Evolutionary conservation across 768 basidiomycete species (phyloP), one percentile per base, ranked within the genome.

Genomic region (Russula emetica): DNA sequence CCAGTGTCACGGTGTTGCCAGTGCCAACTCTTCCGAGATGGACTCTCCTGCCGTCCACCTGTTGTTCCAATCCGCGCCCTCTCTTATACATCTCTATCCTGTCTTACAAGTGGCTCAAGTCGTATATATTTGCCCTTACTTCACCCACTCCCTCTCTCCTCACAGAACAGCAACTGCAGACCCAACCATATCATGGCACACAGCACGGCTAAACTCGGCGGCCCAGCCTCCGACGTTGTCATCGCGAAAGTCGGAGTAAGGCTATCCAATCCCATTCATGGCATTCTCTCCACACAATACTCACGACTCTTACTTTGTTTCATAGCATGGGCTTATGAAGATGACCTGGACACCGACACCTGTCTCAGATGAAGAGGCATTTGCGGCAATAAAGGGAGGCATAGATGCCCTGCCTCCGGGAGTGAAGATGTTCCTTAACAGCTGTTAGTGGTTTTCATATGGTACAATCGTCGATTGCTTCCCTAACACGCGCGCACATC

Each of bases 321-420:
- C 42, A 74, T 76, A 79, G 82, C 69, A 68, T 14, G 84, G 85
- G 1, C 74, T 85, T 55, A 83, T 85, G 83, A 74, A 78, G 70
- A 81, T 85, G 78, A 86, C 83, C 34, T 82, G 78, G 84, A 79
- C 70, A 20, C 74, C 79, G 14, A 72, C 69, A 22, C 76, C 78
- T 9, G 73, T 79, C 38, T 73, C 82, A 1, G 85, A 88, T 60
- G 84, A 84, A 61, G 77, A 83, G 44, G 81, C 81, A 14, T 87
- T 89, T 66, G 82, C 80, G 30, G 76, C 83, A 3, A 85, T 89
- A 75, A 83, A 82, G 70, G 79, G 78, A 9, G 79, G 78, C 7
- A 69, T 82, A 60, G 75, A 79, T 44, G 72, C 75, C 0, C 69
- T 80, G 36, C 79, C 79, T 0, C 66, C 74, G 0, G 81, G 78